These are phyloP conservation scores for Deuterostichococcus epilithicus DNA, from an alignment of 139 green algal genomes.

Conservation along the genomic window DNA sequence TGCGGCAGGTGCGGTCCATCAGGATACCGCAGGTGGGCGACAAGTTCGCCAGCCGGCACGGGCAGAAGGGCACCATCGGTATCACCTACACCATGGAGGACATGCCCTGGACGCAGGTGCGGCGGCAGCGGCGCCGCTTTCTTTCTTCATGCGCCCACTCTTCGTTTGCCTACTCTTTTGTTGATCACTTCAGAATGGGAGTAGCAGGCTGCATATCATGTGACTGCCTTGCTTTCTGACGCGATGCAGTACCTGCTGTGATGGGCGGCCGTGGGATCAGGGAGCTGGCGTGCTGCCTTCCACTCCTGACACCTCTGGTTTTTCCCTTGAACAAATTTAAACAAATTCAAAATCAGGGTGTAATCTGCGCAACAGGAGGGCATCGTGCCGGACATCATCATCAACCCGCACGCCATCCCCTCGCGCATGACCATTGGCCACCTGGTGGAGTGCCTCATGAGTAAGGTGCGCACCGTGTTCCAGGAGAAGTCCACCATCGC, in stretches of 20 bases:
- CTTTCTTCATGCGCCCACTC: not conserved
- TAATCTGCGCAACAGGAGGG: conserved; percentile 61
- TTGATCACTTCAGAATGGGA: too few species aligned
- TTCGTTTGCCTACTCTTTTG: not conserved
- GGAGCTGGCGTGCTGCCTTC: too few species aligned
- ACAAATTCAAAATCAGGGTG: too few species aligned
- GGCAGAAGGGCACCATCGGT: conserved; percentile 96
- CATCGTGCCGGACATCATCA: conserved; percentile 95
- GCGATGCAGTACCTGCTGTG: too few species aligned
- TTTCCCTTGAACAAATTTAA: too few species aligned
- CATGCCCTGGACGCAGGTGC: conserved; percentile 65
- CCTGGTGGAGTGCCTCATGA: conserved; percentile 96
- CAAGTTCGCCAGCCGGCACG: conserved; percentile 95
- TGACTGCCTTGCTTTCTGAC: too few species aligned
- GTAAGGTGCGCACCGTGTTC: conserved; percentile 63
- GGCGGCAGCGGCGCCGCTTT: not conserved
- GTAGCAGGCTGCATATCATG: too few species aligned
- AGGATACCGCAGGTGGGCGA: conserved; percentile 98
- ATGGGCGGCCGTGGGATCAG: too few species aligned
- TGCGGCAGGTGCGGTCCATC: conserved; percentile 75
- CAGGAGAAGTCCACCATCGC: not conserved
- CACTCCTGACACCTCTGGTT: too few species aligned
- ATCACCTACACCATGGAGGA: conserved; percentile 94
- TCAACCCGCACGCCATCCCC: conserved; percentile 98
- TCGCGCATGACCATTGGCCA: conserved; percentile 99